Evolutionary conservation across 495 filamentous ascomycete species (phyloP), one percentile per base, ranked within the genome.

Genomic region (Penicillium verhagenii): DNA sequence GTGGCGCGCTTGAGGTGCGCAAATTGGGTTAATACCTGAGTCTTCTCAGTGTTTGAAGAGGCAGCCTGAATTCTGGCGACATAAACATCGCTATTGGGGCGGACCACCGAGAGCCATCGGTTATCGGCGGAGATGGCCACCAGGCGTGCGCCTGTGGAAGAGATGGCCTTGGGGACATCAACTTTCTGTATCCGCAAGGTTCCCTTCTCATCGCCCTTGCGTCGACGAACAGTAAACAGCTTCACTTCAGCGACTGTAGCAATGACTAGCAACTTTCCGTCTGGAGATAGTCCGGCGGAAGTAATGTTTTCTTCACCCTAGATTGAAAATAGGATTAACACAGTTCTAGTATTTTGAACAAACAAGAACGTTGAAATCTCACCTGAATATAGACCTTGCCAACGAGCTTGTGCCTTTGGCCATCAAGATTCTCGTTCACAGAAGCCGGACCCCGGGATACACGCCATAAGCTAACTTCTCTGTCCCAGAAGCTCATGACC

Each of bases 401-500:
- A 23, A 91, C 77, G 1, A 92, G 73, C 59, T 86, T 65, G 58
- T 77, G 65, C 61, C 72, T 75, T 57, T 80, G 71, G 25, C 80
- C 67, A 35, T 78, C 70, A 13, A 72, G 68, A 29, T 60, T 71
- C 45, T 79, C 68, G 42, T 79, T 68, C 66, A 70, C 67, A 66
- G 71, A 72, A 13, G 60, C 50, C 40, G 71, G 72, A 11, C 69
- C 71, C 20, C 69, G 65, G 29, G 61, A 76, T 13, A 92, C 64
- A 39, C 83, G 82, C 92, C 92, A 99, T 54, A 99, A 83, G 54
- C 84, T 84, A 21, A 97, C 74, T 61, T 96, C 89, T 56, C 86
- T 80, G 49, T 93, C 89, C 94, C 94, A 99, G 87, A 91, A 97
- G 63, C 89, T 91, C 72, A 93, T 82, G 10, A 98, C 72, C 16